Evolutionary conservation across 208 protist species (phyloP), one percentile per base, ranked within the genome.

Genomic region (Trypanosoma cruzi): DNA sequence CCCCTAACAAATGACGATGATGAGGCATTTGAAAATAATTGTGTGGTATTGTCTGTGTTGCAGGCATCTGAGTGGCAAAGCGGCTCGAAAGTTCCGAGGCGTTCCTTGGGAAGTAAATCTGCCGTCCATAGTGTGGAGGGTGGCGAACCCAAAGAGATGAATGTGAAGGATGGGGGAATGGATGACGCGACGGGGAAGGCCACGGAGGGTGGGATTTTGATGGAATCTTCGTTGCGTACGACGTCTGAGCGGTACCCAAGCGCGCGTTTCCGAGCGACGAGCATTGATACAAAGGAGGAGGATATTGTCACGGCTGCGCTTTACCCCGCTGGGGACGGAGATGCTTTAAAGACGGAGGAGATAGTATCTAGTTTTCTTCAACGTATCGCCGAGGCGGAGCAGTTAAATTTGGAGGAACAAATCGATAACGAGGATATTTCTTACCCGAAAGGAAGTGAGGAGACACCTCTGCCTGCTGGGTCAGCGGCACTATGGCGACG

Each of bases 1-100:
- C 52, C 75, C 0, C 71, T 77, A 59, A 10, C 60, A 20, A 37
- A 78, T 48, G 26, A 70, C 0, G 75, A 81, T 46, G 81, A 85
- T 60, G 85, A 92, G 36, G 86, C 86, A 22, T 76, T 90, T 60
- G 85, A 95, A 75, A 90, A 84, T 42, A 92, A 95, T 67, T 78
- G 78, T 48, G 77, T 92, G 31, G 77, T 76, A 36, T 64, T 92
- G 5, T 81, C 86, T 24, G 74, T 82, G 28, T 54, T 92, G 20
- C 81, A 89, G 67, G 62, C 60, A 20, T 54, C 52, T 59, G 55
- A 13, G 31, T 75, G 71, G 71, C n/a, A 22, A 31, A 13, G 1
- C 14, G 26, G 31, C 18, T 56, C n/a, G 40, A 49, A 24, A 16
- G 2, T 5, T 32, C 37, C 31, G 14, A 44, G 10, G 40, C 34